Percentiles rank a stretch among this genome's conserved stretches.
Evolutionary conservation across 768 basidiomycete species (phyloP).

Genomic region (Pulveroboletus ravenelii): DNA sequence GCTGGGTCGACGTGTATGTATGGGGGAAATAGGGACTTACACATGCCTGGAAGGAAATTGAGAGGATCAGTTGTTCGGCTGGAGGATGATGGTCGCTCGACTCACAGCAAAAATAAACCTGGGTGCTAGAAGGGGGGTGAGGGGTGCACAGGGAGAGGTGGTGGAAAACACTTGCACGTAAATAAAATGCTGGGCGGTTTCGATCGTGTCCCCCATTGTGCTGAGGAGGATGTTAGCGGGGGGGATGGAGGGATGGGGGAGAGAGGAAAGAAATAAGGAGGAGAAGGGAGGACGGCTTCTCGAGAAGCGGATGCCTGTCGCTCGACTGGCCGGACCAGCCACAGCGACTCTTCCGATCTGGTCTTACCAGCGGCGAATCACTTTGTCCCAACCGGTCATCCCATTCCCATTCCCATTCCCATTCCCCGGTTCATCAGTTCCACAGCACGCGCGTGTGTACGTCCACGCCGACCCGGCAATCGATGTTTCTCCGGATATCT

Average conservation of each 20-base stretch:
- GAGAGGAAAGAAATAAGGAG: slow-evolving; percentile 27
- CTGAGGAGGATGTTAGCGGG: slow-evolving; percentile 15
- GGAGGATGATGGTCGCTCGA: slow-evolving; percentile 23
- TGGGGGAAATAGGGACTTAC: slow-evolving; percentile 36
- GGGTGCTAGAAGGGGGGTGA: slow-evolving; percentile 36
- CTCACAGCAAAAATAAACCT: slow-evolving; percentile 85
- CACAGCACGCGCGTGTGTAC: background rate
- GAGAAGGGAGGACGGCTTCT: slow-evolving; percentile 23
- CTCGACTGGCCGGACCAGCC: slow-evolving; percentile 15
- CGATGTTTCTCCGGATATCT: background rate
- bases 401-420: slow-evolving; percentile 4
- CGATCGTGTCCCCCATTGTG: slow-evolving; percentile 42
- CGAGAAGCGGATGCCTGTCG: slow-evolving; percentile 25
- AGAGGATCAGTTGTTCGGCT: slow-evolving; percentile 28
- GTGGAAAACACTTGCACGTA: slow-evolving; percentile 47
- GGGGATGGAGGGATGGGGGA: background rate
- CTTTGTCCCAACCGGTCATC: slow-evolving; percentile 12
- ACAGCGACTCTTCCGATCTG: slow-evolving; percentile 30
- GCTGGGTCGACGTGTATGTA: slow-evolving; percentile 14
- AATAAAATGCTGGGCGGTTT: slow-evolving; percentile 70
- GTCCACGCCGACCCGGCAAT: background rate
- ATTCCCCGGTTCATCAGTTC: slow-evolving; percentile 3
- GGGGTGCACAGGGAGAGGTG: background rate
- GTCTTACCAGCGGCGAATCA: slow-evolving; percentile 27
- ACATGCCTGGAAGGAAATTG: slow-evolving; percentile 54